A percentile compares a stretch with the other conserved stretches of the same genome.
Evolutionary conservation across 1,284 basidiomycete species (phyloP).

Genomic region (Trichosporon faecale): DNA sequence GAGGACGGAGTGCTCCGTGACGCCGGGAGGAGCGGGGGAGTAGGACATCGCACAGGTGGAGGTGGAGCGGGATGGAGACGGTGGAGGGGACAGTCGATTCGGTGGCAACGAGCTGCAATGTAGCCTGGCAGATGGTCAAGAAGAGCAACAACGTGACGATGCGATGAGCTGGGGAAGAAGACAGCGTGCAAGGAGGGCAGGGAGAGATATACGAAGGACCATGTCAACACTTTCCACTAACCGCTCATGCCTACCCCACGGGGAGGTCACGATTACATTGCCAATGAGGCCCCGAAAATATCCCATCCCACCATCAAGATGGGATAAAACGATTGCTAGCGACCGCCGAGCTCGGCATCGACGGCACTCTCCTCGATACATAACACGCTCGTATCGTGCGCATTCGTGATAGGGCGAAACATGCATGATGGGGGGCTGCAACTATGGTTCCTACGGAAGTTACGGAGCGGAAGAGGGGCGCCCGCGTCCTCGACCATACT

Average conservation of each 20-base stretch:
- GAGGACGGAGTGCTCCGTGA: slow-evolving; percentile 27
- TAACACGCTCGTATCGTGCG: neutral
- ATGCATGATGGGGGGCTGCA: neutral
- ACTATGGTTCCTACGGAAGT: neutral
- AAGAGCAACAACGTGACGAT: neutral
- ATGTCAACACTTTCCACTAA: neutral
- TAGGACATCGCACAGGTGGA: neutral
- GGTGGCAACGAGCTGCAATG: neutral
- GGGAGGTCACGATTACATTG: neutral
- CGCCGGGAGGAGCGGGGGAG: slow-evolving; percentile 3
- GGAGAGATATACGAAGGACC: neutral
- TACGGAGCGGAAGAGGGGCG: neutral
- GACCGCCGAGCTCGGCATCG: neutral
- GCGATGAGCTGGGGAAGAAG: neutral
- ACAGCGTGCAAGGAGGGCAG: neutral
- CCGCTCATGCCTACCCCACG: neutral
- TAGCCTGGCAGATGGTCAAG: neutral
- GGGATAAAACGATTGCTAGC: neutral
- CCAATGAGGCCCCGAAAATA: neutral
- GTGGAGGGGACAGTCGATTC: neutral
- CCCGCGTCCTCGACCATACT: neutral
- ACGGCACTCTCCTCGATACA: neutral
- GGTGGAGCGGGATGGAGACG: neutral
- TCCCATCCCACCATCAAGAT: neutral
- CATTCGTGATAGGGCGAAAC: neutral